A percentile compares a stretch with the other conserved stretches of the same genome.
Conservation (phyloP, 345 rosid species). For the Boechera stricta region DNA sequence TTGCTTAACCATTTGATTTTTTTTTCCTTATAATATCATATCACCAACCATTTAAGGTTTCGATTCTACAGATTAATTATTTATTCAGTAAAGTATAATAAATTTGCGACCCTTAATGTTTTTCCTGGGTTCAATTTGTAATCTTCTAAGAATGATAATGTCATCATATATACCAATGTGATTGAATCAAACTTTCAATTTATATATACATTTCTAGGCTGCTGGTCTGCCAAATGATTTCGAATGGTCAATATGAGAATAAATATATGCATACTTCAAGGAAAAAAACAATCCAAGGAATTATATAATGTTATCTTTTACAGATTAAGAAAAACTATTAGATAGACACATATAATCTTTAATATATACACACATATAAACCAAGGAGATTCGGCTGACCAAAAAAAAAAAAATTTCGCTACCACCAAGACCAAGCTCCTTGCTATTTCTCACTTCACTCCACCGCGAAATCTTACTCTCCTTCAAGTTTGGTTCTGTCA, state of each 20-base stretch:
- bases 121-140: constrained; percentile 16
- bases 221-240: not conserved
- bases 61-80: not conserved
- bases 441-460: too few species aligned
- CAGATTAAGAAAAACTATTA: not conserved
- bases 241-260: not conserved
- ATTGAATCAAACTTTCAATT: not conserved
- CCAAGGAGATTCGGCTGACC: too few species aligned
- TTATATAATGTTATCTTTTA: not conserved
- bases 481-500: too few species aligned
- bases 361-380: too few species aligned
- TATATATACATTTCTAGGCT: not conserved
- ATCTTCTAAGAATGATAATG: not conserved
- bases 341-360: too few species aligned
- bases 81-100: constrained; percentile 3
- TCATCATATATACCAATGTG: not conserved
- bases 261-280: not conserved
- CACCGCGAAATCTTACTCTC: too few species aligned
- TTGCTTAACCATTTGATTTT: not conserved
- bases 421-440: too few species aligned
- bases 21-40: not conserved
- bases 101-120: not conserved
- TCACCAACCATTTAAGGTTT: constrained; percentile 17
- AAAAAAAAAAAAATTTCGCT: too few species aligned
- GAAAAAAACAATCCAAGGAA: not conserved